These are phyloP conservation scores for Backusella australiensis DNA, from an alignment of 192 early-diverging fungal species.

Conservation along the genomic window DNA sequence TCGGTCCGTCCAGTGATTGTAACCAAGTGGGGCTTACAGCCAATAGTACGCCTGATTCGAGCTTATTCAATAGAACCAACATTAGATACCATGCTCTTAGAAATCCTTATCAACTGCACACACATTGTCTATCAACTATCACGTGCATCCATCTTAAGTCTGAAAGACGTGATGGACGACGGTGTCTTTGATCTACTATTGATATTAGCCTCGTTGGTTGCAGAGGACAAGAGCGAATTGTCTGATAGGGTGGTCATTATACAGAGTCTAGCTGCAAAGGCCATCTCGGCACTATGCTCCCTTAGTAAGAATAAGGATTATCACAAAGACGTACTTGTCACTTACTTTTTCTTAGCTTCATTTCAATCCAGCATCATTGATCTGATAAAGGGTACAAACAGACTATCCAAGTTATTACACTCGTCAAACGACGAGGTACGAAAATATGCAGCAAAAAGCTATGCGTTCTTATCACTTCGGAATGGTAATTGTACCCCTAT, in stretches of 20 bases:
- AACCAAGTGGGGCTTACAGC: conserved; percentile 48
- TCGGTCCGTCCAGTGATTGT: conserved; percentile 45
- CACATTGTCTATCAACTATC: conserved; percentile 15
- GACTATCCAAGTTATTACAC: conserved; percentile 35
- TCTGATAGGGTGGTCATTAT: neutral
- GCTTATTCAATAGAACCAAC: conserved; percentile 4
- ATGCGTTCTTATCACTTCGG: conserved; percentile 53
- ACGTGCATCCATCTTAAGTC: conserved; percentile 15
- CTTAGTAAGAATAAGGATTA: neutral
- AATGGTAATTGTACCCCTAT: conserved; percentile 35
- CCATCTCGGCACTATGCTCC: conserved; percentile 2
- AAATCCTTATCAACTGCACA: conserved; percentile 15
- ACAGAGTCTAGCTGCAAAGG: conserved; percentile 8
- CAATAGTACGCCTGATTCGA: conserved; percentile 35
- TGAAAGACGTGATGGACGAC: conserved; percentile 5
- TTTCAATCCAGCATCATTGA: conserved; percentile 54
- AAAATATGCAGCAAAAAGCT: conserved; percentile 55
- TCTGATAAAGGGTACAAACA: conserved; percentile 35
- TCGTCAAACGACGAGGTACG: conserved; percentile 44
- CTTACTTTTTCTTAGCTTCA: conserved; percentile 14
- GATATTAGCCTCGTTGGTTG: neutral
- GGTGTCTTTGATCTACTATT: conserved; percentile 4
- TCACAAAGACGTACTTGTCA: neutral
- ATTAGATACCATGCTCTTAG: neutral
- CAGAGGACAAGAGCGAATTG: too few species aligned